Conservation (phyloP, 2,329 filamentous ascomycete genomes). For the Penicillium sp. region DNA sequence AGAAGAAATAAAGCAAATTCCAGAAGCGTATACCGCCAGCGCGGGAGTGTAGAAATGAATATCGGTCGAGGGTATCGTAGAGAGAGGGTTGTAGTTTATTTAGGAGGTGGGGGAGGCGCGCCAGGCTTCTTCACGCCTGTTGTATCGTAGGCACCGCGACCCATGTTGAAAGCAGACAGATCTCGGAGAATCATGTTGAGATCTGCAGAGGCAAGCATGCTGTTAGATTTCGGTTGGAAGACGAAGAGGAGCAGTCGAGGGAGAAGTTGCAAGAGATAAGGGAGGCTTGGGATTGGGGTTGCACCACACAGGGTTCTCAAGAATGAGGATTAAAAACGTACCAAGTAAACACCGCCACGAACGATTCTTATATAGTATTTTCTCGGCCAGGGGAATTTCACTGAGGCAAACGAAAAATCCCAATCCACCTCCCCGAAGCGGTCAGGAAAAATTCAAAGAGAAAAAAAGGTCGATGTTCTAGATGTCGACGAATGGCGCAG, state of each 20-base stretch:
- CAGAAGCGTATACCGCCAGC: slow-evolving; percentile 6
- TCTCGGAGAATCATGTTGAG: slow-evolving; percentile 48
- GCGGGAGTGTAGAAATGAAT: slow-evolving; percentile 4
- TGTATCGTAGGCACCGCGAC: slow-evolving; percentile 56
- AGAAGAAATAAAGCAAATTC: slow-evolving; percentile 22
- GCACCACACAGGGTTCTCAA: slow-evolving; percentile 13
- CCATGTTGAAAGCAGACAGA: slow-evolving; percentile 52
- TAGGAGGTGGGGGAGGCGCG: slow-evolving; percentile 50
- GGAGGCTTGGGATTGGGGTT: slow-evolving; percentile 10
- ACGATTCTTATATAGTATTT: slow-evolving; percentile 30
- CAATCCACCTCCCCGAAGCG: slow-evolving; percentile 30
- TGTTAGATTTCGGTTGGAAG: slow-evolving; percentile 27
- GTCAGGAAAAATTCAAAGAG: slow-evolving; percentile 9
- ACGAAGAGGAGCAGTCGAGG: slow-evolving; percentile 1
- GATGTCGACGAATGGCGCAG: slow-evolving; percentile 33
- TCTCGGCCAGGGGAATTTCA: slow-evolving; percentile 14
- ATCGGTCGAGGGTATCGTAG: slow-evolving; percentile 25
- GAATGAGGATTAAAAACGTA: slow-evolving; percentile 26
- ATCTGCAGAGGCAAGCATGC: slow-evolving; percentile 41
- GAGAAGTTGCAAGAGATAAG: slow-evolving; percentile 7
- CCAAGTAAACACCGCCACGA: slow-evolving; percentile 29
- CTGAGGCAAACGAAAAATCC: slow-evolving; percentile 26
- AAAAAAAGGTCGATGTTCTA: slow-evolving; percentile 26
- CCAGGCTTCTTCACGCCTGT: slow-evolving; percentile 56
- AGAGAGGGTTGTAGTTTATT: slow-evolving; percentile 25